These are phyloP conservation scores for Coniferiporia sulphurascens DNA, from an alignment of 1,284 basidiomycete genomes.

Conservation along the genomic window DNA sequence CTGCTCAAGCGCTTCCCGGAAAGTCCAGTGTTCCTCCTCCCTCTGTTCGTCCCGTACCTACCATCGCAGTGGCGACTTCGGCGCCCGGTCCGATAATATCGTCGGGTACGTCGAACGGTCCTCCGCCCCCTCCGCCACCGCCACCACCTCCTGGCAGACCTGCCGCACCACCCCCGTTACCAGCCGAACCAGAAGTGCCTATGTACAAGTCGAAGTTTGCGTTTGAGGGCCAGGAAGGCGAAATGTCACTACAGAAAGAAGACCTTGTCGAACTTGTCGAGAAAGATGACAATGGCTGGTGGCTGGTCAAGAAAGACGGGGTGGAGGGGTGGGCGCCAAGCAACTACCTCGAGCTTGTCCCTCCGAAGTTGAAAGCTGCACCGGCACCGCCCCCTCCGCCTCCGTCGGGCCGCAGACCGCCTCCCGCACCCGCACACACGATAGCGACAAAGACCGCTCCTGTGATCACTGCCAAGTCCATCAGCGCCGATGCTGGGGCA, in stretches of 20 bases:
- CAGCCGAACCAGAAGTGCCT: slow-evolving; percentile 63
- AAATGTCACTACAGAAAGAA: slow-evolving; percentile 87
- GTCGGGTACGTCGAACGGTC: not conserved
- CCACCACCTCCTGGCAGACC: slow-evolving; percentile 50
- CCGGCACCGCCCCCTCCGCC: slow-evolving; percentile 65
- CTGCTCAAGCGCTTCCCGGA: slow-evolving; percentile 54
- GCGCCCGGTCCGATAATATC: slow-evolving; percentile 23
- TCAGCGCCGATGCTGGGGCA: slow-evolving; percentile 51
- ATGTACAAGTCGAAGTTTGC: slow-evolving; percentile 84
- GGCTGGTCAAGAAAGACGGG: slow-evolving; percentile 86
- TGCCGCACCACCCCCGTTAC: slow-evolving; percentile 41
- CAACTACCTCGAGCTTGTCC: slow-evolving; percentile 85
- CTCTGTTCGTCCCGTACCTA: slow-evolving; percentile 24
- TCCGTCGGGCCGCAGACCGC: slow-evolving; percentile 53
- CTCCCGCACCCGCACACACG: slow-evolving; percentile 34
- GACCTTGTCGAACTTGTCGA: slow-evolving; percentile 90
- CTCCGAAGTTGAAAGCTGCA: slow-evolving; percentile 52
- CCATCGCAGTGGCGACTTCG: slow-evolving; percentile 31
- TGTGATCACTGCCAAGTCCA: slow-evolving; percentile 35
- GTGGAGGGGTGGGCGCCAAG: slow-evolving; percentile 93
- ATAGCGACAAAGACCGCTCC: slow-evolving; percentile 33
- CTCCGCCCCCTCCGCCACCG: slow-evolving; percentile 20
- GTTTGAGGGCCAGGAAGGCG: slow-evolving; percentile 88
- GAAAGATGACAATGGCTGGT: slow-evolving; percentile 96
- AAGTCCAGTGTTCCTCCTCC: slow-evolving; percentile 33